Conservation (phyloP, 2,329 filamentous ascomycete species). For the Epicoccum sorghinum region DNA sequence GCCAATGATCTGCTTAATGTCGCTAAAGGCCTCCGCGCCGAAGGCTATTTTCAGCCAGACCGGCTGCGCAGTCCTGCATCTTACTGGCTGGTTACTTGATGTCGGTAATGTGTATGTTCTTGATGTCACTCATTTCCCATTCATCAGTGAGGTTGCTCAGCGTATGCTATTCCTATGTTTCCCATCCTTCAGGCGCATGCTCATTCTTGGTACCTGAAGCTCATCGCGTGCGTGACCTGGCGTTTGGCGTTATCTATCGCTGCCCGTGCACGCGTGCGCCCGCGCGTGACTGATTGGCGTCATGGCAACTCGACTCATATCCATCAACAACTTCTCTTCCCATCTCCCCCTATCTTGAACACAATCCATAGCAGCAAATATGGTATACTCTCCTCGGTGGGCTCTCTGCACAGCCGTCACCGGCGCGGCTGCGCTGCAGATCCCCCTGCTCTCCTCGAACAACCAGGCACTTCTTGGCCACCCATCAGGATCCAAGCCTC, state of each 20-base stretch:
- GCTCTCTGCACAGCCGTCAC: constrained; percentile 38
- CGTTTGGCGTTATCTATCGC: constrained; percentile 30
- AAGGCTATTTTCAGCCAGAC: too few relatives aligned
- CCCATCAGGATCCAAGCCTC: constrained; percentile 33
- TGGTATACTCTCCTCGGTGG: constrained; percentile 36
- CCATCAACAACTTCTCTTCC: constrained; percentile 21
- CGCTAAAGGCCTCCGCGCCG: too few relatives aligned
- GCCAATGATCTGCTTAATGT: too few relatives aligned
- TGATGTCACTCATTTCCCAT: too few relatives aligned
- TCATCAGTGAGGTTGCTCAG: too few relatives aligned
- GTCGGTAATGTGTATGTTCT: too few relatives aligned
- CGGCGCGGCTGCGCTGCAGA: constrained; percentile 35
- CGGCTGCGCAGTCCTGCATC: too few relatives aligned
- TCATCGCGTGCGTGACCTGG: constrained; percentile 20
- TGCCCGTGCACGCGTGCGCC: constrained; percentile 19
- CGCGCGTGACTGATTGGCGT: constrained; percentile 28
- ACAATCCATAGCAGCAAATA: constrained; percentile 18
- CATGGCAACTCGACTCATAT: constrained; percentile 33
- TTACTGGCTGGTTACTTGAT: too few relatives aligned
- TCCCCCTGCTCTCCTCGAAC: constrained; percentile 36
- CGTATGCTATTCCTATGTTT: too few relatives aligned
- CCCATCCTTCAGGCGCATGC: neutral
- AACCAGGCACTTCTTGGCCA: constrained; percentile 32
- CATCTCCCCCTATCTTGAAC: constrained; percentile 16
- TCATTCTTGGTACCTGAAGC: constrained; percentile 9